These are phyloP conservation scores for Erigeron philadelphicus DNA, from an alignment of 140 eudicot species.

Conservation along the genomic window DNA sequence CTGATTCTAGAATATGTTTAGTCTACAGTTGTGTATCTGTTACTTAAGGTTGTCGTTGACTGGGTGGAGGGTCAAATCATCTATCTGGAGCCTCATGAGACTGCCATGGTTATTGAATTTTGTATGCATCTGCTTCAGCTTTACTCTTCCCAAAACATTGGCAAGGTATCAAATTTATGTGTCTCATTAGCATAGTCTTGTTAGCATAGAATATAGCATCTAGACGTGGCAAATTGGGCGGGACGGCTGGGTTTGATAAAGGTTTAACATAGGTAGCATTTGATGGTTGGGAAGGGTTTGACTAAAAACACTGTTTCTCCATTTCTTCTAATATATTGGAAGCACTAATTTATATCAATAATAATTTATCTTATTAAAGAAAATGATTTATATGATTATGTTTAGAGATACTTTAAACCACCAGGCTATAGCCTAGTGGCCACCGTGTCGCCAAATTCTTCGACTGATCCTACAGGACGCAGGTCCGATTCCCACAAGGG, in stretches of 20 bases:
- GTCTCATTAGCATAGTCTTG: background rate
- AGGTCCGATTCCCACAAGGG: no score
- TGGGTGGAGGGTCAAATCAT: constrained; percentile 96
- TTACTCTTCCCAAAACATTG: constrained; percentile 87
- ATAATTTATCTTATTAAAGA: background rate
- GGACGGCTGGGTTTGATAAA: background rate
- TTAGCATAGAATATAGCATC: constrained; percentile 7
- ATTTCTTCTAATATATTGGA: background rate
- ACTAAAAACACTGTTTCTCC: background rate
- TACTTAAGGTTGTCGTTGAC: constrained; percentile 73
- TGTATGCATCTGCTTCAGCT: constrained; percentile 88
- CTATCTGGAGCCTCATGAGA: constrained; percentile 82
- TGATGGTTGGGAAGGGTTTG: background rate
- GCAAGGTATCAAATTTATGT: constrained; percentile 63
- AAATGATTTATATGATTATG: background rate
- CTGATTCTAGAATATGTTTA: constrained; percentile 34
- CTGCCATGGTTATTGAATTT: constrained; percentile 72
- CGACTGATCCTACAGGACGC: no score
- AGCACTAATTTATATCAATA: background rate
- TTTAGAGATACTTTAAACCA: background rate
- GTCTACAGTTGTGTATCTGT: constrained; percentile 80
- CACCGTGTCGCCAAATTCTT: no score
- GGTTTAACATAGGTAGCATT: background rate
- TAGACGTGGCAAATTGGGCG: background rate
- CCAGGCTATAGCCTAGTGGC: no score